Conservation (phyloP, 352 stramenopile species). For the Vaucheria bursata region DNA sequence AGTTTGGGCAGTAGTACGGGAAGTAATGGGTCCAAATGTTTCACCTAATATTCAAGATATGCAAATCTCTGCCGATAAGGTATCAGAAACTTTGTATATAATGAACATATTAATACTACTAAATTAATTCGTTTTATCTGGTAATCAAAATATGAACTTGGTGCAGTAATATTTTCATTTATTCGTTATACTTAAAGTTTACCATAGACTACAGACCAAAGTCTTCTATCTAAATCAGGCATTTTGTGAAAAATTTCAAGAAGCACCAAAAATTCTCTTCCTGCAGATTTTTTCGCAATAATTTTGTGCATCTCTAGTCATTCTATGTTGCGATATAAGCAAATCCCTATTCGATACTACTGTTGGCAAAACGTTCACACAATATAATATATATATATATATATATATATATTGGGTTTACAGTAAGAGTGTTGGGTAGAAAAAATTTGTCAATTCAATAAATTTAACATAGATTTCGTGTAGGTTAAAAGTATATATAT, state of each 20-base stretch:
- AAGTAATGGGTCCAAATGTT: constrained; percentile 64
- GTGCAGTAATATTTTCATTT: background rate
- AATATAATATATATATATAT: too few relatives aligned
- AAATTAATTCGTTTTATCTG: background rate
- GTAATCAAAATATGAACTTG: background rate
- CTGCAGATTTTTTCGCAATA: too few relatives aligned
- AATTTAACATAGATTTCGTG: too few relatives aligned
- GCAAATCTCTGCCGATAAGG: constrained; percentile 47
- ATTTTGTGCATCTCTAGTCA: too few relatives aligned
- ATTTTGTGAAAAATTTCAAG: background rate
- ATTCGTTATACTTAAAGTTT: background rate
- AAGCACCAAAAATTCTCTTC: background rate
- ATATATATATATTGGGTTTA: too few relatives aligned
- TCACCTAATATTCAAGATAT: constrained; percentile 74
- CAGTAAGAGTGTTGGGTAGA: too few relatives aligned
- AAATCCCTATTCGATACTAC: too few relatives aligned
- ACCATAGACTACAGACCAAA: background rate
- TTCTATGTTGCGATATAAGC: too few relatives aligned
- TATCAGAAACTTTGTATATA: too few relatives aligned
- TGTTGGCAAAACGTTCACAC: too few relatives aligned
- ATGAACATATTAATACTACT: constrained; percentile 3
- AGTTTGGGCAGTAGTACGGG: constrained; percentile 79
- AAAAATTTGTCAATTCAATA: too few relatives aligned
- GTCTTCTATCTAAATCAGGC: background rate
- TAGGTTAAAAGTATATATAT: too few relatives aligned